Conservation (phyloP, 805 yeast genomes). For the Saccharomycopsis vini region DNA sequence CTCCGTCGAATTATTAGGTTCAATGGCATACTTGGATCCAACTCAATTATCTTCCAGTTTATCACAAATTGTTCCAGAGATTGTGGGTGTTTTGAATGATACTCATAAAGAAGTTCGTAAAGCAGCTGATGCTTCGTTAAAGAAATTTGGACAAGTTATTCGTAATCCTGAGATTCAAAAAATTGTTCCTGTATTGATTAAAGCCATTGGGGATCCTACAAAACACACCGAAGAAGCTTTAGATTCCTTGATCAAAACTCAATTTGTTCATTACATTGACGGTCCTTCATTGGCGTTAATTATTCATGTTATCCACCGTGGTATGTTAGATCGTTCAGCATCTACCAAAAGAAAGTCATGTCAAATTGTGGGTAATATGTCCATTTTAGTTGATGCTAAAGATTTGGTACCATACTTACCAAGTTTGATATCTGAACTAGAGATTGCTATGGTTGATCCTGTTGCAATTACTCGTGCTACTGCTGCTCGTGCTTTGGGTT, state of each 20-base stretch:
- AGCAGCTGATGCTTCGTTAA: constrained; percentile 84
- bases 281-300: constrained; percentile 95
- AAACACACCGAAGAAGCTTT: constrained; percentile 80
- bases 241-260: constrained; percentile 78
- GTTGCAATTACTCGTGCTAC: constrained; percentile 96
- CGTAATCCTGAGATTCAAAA: constrained; percentile 93
- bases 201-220: constrained; percentile 95
- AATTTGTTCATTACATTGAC: constrained; percentile 94
- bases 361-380: constrained; percentile 98
- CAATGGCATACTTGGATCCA: constrained; percentile 97
- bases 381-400: constrained; percentile 81
- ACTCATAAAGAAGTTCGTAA: constrained; percentile 95
- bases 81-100: constrained; percentile 89
- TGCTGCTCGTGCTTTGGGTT: constrained; percentile 94
- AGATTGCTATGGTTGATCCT: constrained; percentile 95
- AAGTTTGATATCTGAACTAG: constrained; percentile 70
- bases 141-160: constrained; percentile 92
- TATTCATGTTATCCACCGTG: constrained; percentile 90
- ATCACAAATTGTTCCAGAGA: constrained; percentile 88
- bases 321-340: constrained; percentile 93
- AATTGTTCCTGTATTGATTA: constrained; percentile 77
- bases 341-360: constrained; percentile 87
- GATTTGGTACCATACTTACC: constrained; percentile 81
- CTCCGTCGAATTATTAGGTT: constrained; percentile 89
- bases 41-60: constrained; percentile 83